These are phyloP conservation scores for Tricholoma saponaceum DNA, from an alignment of 768 basidiomycete species.

Conservation along the genomic window DNA sequence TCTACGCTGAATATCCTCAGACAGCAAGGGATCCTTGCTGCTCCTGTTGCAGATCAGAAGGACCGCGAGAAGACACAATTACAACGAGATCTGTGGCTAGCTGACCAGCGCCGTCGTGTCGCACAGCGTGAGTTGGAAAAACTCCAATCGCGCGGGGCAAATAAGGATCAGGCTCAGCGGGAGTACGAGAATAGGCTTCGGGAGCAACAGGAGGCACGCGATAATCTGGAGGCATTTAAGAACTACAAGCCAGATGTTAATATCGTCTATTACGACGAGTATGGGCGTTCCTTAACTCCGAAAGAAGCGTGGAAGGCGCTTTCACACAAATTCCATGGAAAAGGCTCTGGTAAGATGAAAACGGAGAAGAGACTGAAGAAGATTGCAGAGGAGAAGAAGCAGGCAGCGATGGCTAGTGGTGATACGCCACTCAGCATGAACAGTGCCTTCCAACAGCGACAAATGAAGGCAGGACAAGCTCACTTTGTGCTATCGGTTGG, in stretches of 20 bases:
- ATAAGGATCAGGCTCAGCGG: conserved; percentile 89
- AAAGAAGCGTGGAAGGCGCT: conserved; percentile 99
- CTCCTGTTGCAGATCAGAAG: conserved; percentile 53
- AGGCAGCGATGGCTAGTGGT: conserved; percentile 88
- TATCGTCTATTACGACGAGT: conserved; percentile 95
- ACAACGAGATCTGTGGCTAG: conserved; percentile 87
- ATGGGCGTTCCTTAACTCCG: conserved; percentile 79
- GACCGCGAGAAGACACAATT: conserved; percentile 82
- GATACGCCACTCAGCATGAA: conserved; percentile 97
- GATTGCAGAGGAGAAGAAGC: conserved; percentile 96
- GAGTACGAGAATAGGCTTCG: conserved; percentile 93
- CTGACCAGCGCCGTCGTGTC: conserved; percentile 72
- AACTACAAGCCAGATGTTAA: conserved; percentile 97
- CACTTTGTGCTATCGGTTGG: conserved; percentile 95
- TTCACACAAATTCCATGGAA: conserved; percentile 97
- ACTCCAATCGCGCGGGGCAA: conserved; percentile 69
- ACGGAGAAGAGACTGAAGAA: conserved; percentile 95
- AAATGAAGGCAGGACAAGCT: conserved; percentile 92
- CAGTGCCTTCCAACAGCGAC: conserved; percentile 86
- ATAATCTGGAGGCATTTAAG: conserved; percentile 79
- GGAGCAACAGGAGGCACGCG: conserved; percentile 87
- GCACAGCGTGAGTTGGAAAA: conserved; percentile 80
- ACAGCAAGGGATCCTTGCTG: conserved; percentile 84
- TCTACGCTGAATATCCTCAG: conserved; percentile 85
- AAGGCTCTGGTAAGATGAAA: conserved; percentile 95